Conservation (phyloP, 306 rosid genomes). For the Mimosa bimucronata region DNA sequence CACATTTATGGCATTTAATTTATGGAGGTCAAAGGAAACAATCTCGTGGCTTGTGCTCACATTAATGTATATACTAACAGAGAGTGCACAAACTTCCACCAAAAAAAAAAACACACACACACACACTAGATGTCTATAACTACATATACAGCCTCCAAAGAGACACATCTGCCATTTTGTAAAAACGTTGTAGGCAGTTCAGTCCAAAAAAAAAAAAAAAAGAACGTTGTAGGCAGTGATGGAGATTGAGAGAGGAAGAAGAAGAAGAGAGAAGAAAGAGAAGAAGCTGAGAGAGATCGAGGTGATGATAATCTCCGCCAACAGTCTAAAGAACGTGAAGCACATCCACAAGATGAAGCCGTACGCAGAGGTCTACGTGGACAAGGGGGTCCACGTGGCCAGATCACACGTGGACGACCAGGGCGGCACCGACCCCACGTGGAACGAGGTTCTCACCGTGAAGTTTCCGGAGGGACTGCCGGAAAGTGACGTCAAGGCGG, state of each 20-base stretch:
- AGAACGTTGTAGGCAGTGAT: neutral
- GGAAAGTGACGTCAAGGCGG: neutral
- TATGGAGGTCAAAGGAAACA: neutral
- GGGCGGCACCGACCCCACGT: slow-evolving; percentile 5
- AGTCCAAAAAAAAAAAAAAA: too few relatives aligned
- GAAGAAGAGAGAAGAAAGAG: neutral
- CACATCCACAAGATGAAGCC: slow-evolving; percentile 7
- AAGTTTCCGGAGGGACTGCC: neutral
- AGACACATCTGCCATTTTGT: neutral
- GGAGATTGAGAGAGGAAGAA: neutral
- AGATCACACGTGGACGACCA: neutral
- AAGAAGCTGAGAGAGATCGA: slow-evolving; percentile 13
- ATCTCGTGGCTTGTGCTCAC: neutral
- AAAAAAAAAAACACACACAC: too few relatives aligned
- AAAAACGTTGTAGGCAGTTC: too few relatives aligned
- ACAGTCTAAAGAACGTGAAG: slow-evolving; percentile 5
- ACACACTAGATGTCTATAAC: too few relatives aligned
- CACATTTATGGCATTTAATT: neutral
- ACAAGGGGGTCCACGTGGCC: neutral
- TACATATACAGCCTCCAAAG: neutral
- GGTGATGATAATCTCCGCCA: slow-evolving; percentile 14
- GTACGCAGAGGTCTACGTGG: slow-evolving; percentile 2
- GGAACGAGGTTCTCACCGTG: neutral
- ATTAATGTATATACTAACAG: neutral
- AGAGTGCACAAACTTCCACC: neutral